Base-by-base conservation (phyloP, 2,329 filamentous ascomycete species). In the Talaromyces amestolkiae region DNA sequence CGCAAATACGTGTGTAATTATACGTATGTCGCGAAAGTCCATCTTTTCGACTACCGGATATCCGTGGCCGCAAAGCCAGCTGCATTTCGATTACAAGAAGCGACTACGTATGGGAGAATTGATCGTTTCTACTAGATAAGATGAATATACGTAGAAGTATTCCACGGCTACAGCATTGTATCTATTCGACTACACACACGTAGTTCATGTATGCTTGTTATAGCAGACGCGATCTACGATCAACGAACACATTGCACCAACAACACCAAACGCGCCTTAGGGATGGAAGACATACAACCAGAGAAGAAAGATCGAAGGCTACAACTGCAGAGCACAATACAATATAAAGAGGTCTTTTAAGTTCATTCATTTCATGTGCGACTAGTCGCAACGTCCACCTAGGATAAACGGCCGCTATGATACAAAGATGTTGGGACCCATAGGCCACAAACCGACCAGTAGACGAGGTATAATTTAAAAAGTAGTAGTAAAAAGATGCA, bases 341-440 rank as follows among this genome's bases (percentile, higher is more conserved):
- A 17, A 13, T 1, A 53, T 5, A 35, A 35, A 31, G n/a, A 27
- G 22, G 56, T 45, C 56, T 59, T 37, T 59, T 2, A 62, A 62
- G 49, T 64, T 63, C 45, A 63, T 51, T 66, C 61, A 66, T 64
- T 54, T 66, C 61, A 58, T 64, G 22, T 63, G 61, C 61, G 58
- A 59, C 39, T 27, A 58, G n/a, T 56, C 41, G 35, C 61, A 66
- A 37, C 61, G 61, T 64, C 75, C 69, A 81, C 68, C 66, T 81
- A 78, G 68, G 35, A 65, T 54, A 58, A 66, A 61, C 61, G 66
- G 66, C 65, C 66, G 75, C 72, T 78, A 79, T 79, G 77, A 78
- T 79, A 79, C 77, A 79, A 72, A 73, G 76, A 77, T 51, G 31
- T 58, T 72, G 70, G 72, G 66, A 73, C 74, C 71, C 76, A 73